Percentiles rank a stretch among this genome's conserved stretches.
Evolutionary conservation across 805 yeast genomes (phyloP).

Genomic region (Kodamaea jinghongensis): DNA sequence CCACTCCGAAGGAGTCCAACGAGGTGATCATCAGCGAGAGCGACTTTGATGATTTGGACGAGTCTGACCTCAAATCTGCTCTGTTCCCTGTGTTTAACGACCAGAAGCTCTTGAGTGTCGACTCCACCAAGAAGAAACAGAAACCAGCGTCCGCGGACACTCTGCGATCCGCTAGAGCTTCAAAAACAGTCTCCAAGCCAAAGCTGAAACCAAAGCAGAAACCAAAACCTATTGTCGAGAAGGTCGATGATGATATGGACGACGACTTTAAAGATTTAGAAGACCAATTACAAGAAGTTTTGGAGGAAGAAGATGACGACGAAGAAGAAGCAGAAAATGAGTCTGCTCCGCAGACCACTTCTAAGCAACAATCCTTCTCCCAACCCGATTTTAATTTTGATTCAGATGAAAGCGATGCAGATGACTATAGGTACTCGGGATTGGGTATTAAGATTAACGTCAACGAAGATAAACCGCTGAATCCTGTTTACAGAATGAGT

Average conservation of each 20-base stretch:
- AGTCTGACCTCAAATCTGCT: conserved; percentile 12
- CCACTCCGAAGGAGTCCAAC: conserved; percentile 13
- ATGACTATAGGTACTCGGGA: conserved; percentile 20
- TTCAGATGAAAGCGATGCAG: conserved; percentile 27
- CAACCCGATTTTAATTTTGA: conserved; percentile 11
- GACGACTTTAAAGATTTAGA: conserved; percentile 45
- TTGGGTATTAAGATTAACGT: conserved; percentile 25
- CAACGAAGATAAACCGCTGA: conserved; percentile 12
- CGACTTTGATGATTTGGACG: conserved; percentile 37
- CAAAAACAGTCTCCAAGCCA: conserved; percentile 6
- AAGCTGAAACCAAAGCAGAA: conserved; percentile 5
- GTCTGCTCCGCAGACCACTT: background rate
- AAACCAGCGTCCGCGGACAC: background rate
- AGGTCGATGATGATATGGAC: conserved; percentile 21
- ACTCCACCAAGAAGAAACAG: background rate
- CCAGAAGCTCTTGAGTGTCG: background rate
- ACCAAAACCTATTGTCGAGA: conserved; percentile 9
- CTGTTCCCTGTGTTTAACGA: conserved; percentile 16
- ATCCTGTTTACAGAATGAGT: conserved; percentile 7
- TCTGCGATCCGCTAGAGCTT: conserved; percentile 2
- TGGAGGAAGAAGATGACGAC: conserved; percentile 23
- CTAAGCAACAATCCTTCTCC: background rate
- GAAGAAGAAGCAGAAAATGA: background rate
- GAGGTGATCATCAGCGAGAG: conserved; percentile 30
- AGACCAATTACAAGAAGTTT: conserved; percentile 40